Base-by-base conservation (phyloP, 1,284 basidiomycete genomes). In the Austroboletus niveus region DNA sequence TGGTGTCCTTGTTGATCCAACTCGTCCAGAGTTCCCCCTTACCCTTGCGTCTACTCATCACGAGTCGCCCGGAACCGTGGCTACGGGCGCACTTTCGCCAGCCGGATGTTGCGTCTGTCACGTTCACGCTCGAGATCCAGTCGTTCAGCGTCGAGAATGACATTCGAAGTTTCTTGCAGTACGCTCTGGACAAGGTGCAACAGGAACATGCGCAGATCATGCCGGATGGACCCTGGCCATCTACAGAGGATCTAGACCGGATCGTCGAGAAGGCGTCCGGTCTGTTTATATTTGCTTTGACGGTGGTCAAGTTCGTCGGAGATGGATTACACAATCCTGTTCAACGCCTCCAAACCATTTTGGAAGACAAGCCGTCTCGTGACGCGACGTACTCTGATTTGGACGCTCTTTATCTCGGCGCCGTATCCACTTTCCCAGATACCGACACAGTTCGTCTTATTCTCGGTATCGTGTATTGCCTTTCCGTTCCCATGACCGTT, bases 201-300 rank as follows among this genome's bases (percentile, higher is more conserved):
- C 22, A 59, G 6, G 38, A 52, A 38, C 51, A 59, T 17, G 5
- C 1, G 3, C 42, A 42, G 11, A 27, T 59, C 47, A 57, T 57
- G 53, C 29, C n/a, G 3, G 10, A 44, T 2, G 30, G 39, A 3
- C 49, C 55, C 12, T 63, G 61, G 61, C 61, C 61, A 2, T 44
- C 57, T 4, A 35, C 49, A 2, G 36, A 48, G 1, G 54, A 60
- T 20, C 50, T 64, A 2, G 47, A 56, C 15, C 43, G 43, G 8
- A 48, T 65, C 8, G 51, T 59, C 27, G 31, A 45, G 3, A 59
- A 54, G 43, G 51, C 63, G 1, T 46, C 47, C 2, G 61, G 60
- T 17, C 50, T 64, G 1, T 65, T 65, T 36, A 65, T 65, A 17
- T 65, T 60, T 42, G 58, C 63, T 1, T 32, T 59, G 17, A 65